Evolutionary conservation across 805 yeast genomes (phyloP).

Genomic region (Limtongia smithiae): DNA sequence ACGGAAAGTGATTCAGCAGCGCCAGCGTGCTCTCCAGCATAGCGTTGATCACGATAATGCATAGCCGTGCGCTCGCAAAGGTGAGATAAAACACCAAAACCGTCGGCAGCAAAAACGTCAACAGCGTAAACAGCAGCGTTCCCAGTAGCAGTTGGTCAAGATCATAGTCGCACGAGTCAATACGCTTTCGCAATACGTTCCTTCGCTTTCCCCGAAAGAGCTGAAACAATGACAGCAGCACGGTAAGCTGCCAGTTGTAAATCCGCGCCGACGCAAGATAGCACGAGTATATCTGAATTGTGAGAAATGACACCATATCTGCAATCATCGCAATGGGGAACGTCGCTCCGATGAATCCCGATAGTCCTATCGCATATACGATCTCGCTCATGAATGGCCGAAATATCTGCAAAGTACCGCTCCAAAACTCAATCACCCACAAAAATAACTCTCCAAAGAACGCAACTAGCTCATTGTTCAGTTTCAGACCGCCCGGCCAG

Average conservation of each 20-base stretch:
- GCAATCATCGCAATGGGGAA: slow-evolving; percentile 61
- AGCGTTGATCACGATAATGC: slow-evolving; percentile 48
- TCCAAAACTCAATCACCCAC: slow-evolving; percentile 80
- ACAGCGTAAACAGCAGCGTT: slow-evolving; percentile 77
- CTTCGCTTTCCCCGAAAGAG: slow-evolving; percentile 86
- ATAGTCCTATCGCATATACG: slow-evolving; percentile 39
- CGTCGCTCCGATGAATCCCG: slow-evolving; percentile 60
- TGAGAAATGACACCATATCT: slow-evolving; percentile 60
- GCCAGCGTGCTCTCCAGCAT: slow-evolving; percentile 58
- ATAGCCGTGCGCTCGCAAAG: slow-evolving; percentile 59
- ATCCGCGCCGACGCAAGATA: slow-evolving; percentile 75
- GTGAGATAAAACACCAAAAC: slow-evolving; percentile 76
- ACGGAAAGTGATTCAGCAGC: slow-evolving; percentile 75
- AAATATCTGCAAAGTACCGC: slow-evolving; percentile 27
- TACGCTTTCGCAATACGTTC: slow-evolving; percentile 77
- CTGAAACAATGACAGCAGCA: slow-evolving; percentile 70
- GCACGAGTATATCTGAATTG: slow-evolving; percentile 72
- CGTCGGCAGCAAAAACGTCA: slow-evolving; percentile 79
- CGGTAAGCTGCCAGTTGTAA: slow-evolving; percentile 68
- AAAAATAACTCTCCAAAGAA: slow-evolving; percentile 82
- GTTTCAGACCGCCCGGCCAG: slow-evolving; percentile 91
- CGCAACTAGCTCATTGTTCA: slow-evolving; percentile 77
- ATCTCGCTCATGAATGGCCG: slow-evolving; percentile 37
- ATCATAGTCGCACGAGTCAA: slow-evolving; percentile 80
- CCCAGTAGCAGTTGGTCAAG: slow-evolving; percentile 85